Conservation (phyloP, 1,284 basidiomycete species). For the Ceratobasidium sp. region DNA sequence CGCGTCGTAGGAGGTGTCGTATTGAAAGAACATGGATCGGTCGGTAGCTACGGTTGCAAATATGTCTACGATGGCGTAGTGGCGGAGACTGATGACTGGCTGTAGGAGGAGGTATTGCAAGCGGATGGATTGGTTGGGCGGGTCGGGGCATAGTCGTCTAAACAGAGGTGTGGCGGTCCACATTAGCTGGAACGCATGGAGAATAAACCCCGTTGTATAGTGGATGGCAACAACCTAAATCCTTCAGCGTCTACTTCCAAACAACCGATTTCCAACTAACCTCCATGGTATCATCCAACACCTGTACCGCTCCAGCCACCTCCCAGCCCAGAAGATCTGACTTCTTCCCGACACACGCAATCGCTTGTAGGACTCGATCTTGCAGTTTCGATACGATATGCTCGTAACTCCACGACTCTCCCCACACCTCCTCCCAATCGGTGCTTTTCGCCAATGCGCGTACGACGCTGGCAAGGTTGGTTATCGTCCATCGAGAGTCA, state of each 20-base stretch:
- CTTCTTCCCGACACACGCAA: no score
- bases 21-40: conserved; percentile 1
- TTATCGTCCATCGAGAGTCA: conserved; percentile 24
- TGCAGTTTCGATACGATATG: neutral
- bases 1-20: neutral
- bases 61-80: neutral
- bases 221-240: conserved; percentile 14
- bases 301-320: neutral
- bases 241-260: neutral
- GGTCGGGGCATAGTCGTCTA: neutral
- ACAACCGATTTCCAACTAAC: neutral
- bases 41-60: neutral
- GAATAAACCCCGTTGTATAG: neutral
- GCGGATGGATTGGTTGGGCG: neutral
- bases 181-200: neutral
- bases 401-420: neutral
- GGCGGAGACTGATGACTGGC: neutral
- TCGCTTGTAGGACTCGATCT: neutral
- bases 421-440: neutral
- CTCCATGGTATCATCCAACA: neutral
- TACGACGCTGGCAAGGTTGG: conserved; percentile 1
- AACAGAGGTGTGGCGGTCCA: conserved; percentile 1
- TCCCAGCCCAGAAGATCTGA: neutral
- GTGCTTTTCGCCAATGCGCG: neutral
- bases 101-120: neutral